Conservation (phyloP, 129 eudicot species). For the Chrysanthemum makinoi region DNA sequence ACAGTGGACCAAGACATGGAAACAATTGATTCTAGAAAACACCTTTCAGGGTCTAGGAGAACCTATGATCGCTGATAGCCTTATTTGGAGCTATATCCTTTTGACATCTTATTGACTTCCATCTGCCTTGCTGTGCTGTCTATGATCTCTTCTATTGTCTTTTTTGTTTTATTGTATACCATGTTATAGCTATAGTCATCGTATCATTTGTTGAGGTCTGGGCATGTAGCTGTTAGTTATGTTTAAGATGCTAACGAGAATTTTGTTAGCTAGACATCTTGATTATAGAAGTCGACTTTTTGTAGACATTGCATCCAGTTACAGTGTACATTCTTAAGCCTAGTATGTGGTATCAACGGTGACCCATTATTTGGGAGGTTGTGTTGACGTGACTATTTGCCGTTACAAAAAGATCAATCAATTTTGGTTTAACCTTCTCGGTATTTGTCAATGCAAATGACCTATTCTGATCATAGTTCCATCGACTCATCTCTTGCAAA, state of each 20-base stretch:
- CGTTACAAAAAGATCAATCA: too few relatives aligned
- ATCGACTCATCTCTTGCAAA: too few relatives aligned
- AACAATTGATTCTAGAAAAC: conserved; percentile 53
- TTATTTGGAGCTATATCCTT: not conserved
- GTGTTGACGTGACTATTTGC: too few relatives aligned
- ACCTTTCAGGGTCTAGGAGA: conserved; percentile 48
- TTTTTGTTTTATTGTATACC: conserved; percentile 6
- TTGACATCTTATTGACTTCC: not conserved
- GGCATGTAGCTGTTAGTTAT: conserved; percentile 18
- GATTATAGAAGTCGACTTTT: too few relatives aligned
- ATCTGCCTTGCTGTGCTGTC: not conserved
- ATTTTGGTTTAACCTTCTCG: too few relatives aligned
- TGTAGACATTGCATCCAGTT: too few relatives aligned
- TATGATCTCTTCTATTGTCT: conserved; percentile 20
- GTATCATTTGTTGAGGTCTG: not conserved
- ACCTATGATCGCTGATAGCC: conserved; percentile 42
- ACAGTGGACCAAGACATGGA: conserved; percentile 41
- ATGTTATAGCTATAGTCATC: not conserved
- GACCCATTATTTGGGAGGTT: too few relatives aligned
- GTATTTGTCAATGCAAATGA: too few relatives aligned
- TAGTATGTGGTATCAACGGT: too few relatives aligned
- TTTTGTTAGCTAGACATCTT: not conserved
- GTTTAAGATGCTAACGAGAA: not conserved
- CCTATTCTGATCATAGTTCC: too few relatives aligned
- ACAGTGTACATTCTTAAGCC: too few relatives aligned